Conservation (phyloP, 2,329 filamentous ascomycete genomes). For the Leptoxyphium fumago region DNA sequence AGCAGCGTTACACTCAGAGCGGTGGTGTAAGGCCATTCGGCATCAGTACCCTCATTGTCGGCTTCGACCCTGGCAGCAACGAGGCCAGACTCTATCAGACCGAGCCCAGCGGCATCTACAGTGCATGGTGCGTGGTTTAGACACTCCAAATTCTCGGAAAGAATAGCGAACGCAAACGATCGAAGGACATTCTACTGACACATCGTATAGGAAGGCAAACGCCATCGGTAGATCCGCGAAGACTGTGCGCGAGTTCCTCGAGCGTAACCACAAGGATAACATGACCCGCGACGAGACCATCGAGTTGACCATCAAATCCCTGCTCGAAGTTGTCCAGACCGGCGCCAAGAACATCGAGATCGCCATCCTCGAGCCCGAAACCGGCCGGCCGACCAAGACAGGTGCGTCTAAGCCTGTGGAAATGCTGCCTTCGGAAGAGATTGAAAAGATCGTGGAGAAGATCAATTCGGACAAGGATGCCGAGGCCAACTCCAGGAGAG, state of each 20-base stretch:
- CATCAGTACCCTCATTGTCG: constrained; percentile 93
- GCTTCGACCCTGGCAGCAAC: constrained; percentile 90
- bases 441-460: constrained; percentile 93
- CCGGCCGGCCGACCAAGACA: neutral
- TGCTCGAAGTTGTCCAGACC: constrained; percentile 95
- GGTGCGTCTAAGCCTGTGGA: constrained; percentile 53
- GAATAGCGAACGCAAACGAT: too few species aligned
- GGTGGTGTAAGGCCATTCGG: constrained; percentile 98
- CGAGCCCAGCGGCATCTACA: constrained; percentile 98
- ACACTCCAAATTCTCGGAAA: neutral
- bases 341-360: constrained; percentile 99
- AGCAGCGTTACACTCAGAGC: constrained; percentile 97
- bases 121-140: constrained; percentile 62
- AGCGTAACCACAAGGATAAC: constrained; percentile 95
- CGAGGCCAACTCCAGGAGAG: constrained; percentile 93
- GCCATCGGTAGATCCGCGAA: constrained; percentile 97
- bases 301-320: constrained; percentile 92
- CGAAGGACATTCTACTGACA: neutral
- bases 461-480: constrained; percentile 99
- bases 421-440: constrained; percentile 89
- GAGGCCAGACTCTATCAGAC: constrained; percentile 90
- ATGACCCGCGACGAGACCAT: constrained; percentile 96
- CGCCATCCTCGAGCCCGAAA: constrained; percentile 84
- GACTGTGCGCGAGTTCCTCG: constrained; percentile 95
- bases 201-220: constrained; percentile 74